phyloP scores from a whole-genome alignment of 768 basidiomycete genomes.

The Mycena leptocephala region DNA sequence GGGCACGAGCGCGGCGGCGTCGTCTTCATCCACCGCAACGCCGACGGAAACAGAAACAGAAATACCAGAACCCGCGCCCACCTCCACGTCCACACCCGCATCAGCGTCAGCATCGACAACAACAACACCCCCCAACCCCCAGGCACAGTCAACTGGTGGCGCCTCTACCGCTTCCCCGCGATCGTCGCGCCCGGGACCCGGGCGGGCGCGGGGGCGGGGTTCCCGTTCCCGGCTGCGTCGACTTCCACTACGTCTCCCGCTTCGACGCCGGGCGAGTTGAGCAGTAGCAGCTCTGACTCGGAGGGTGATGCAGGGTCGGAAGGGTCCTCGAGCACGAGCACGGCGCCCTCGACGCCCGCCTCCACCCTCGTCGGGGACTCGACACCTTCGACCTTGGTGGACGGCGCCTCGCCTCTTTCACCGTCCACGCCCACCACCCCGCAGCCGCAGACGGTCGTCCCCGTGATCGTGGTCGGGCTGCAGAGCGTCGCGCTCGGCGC shows the following conservation, averaged over 20 bases:
- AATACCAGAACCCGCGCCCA: not conserved
- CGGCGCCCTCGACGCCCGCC: too few relatives aligned
- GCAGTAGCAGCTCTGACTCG: too few relatives aligned
- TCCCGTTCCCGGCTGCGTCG: not conserved
- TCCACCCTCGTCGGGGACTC: too few relatives aligned
- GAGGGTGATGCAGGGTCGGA: too few relatives aligned
- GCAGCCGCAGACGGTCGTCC: conserved; percentile 70
- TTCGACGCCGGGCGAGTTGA: too few relatives aligned
- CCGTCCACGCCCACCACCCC: not conserved
- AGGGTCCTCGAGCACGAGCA: too few relatives aligned
- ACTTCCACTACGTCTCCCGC: too few relatives aligned
- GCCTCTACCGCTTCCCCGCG: conserved; percentile 86
- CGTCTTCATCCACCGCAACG: not conserved
- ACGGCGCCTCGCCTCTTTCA: not conserved
- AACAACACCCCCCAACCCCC: not conserved
- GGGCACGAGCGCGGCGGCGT: conserved; percentile 14
- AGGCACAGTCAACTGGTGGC: conserved; percentile 83
- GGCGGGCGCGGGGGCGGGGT: not conserved
- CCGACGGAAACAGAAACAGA: not conserved
- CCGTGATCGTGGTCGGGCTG: conserved; percentile 89
- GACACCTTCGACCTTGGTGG: too few relatives aligned
- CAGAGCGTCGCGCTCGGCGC: conserved; percentile 67
- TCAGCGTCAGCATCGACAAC: not conserved
- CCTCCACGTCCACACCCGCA: too few relatives aligned
- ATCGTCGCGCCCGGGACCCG: conserved; percentile 49